These are phyloP conservation scores for Amesomyces nigricolor DNA, from an alignment of 2,329 filamentous ascomycete genomes.

Conservation along the genomic window DNA sequence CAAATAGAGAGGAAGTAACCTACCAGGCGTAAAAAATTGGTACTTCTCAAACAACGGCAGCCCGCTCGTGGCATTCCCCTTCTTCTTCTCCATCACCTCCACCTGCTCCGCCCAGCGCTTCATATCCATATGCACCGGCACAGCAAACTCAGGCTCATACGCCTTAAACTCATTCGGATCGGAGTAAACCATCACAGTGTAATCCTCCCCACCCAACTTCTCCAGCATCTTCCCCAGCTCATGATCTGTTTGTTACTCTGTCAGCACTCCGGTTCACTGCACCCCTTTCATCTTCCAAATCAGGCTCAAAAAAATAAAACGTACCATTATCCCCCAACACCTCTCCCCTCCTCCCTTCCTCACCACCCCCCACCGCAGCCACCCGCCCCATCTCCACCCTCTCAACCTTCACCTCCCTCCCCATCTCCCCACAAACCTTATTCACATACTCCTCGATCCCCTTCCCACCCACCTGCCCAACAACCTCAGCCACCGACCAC, in stretches of 20 bases:
- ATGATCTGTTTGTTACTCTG: constrained; percentile 37
- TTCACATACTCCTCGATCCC: constrained; percentile 42
- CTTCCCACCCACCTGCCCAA: constrained; percentile 42
- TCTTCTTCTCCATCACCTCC: constrained; percentile 29
- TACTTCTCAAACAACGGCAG: constrained; percentile 80
- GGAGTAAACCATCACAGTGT: constrained; percentile 72
- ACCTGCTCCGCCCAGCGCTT: constrained; percentile 52
- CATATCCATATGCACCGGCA: constrained; percentile 63
- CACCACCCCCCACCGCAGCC: constrained; percentile 27
- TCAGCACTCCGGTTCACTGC: constrained; percentile 14
- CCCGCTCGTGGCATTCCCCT: constrained; percentile 37
- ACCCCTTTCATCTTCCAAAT: neutral
- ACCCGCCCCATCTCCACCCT: constrained; percentile 39
- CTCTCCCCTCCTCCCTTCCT: constrained; percentile 46
- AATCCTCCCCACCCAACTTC: constrained; percentile 41
- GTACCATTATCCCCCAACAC: constrained; percentile 45
- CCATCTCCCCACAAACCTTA: constrained; percentile 40
- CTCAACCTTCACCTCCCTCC: constrained; percentile 34
- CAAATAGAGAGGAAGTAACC: constrained; percentile 26
- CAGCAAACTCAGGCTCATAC: constrained; percentile 62
- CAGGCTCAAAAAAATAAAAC: constrained; percentile 14
- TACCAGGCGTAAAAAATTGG: constrained; percentile 87
- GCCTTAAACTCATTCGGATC: constrained; percentile 47
- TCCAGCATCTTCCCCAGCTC: constrained; percentile 46
- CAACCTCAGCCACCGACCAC: constrained; percentile 51